Base-by-base conservation (phyloP, 352 stramenopile species). In the Pythium rhizo-oryzae region DNA sequence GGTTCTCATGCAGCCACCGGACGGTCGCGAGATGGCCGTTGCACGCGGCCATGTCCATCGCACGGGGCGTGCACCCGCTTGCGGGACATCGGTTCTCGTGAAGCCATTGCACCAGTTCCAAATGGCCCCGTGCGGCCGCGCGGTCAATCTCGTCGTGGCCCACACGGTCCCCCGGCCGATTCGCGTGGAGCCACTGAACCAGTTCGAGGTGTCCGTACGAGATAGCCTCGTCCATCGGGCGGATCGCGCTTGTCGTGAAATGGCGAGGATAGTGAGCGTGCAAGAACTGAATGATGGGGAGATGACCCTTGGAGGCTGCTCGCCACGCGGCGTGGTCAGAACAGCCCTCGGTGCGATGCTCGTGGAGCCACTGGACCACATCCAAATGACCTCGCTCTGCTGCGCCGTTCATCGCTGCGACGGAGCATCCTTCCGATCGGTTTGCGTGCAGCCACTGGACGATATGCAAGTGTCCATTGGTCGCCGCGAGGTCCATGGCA, bases 301-400 rank as follows among this genome's bases (percentile, higher is more conserved):
- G 50, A 63, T 88, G 76, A 9, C 80, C 80, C 23, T 83, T 78
- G 35, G 70, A 80, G 0, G 85, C 84, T 13, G 85, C 82, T n/a
- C 79, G 65, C 71, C 90, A 80, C 55, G 92, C 77, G 0, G 83
- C 84, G 46, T 81, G 80, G 50, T 79, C 71, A 0, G 79, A 79
- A 41, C 77, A 87, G 2, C 77, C 77, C 68, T 87, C 81, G 0
- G n/a, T 64, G 11, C 78, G 76, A 44, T 89, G 56, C 5, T 54
- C 50, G 7, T 87, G 79, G 2, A 91, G 72, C 77, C 77, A 92
- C 58, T 80, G 54, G n/a, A 91, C 65, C 16, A 86, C 72, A 21
- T 81, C 78, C 15, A 90, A 37, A 30, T 86, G 81, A n/a, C 84
- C 84, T 13, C 74, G 73, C 12, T 71, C 72, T 0, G 70, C 76